Evolutionary conservation across 2,329 filamentous ascomycete genomes (phyloP), one percentile per base, ranked within the genome.

Genomic region (Zymoseptoria crescenta): DNA sequence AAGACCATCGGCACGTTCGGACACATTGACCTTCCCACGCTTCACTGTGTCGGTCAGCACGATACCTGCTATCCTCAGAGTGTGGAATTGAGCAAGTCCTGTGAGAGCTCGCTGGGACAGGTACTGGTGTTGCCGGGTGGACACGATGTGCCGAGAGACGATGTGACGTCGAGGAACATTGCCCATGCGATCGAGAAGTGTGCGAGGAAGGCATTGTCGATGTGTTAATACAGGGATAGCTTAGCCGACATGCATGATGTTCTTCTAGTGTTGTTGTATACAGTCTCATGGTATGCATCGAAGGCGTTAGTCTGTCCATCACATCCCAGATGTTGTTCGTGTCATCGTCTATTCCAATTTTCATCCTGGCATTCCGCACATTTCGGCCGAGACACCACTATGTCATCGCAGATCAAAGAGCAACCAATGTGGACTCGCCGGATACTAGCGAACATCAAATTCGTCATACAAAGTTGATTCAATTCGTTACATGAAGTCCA

Each of bases 31-130:
- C 28, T 58, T 29, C 56, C 56, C 8, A 58, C 56, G 16, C 28
- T 58, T 4, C 56, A 58, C 20, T 45, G 52, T 30, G 51, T 58
- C 10, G 56, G 56, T 13, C 30, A 53, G 19, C 50, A 58, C 19
- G 56, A 58, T 49, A 48, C 27, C 1, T 58, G 52, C 24, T 53
- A 54, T 20, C 29, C 16, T 20, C 56, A 58, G 20, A 58, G 56
- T 19, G 4, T 54, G 49, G 49, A 20, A 10, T 50, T 50, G 24
- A 50, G 49, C 13, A 50, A 50, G 13, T 20, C 13, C 8, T 50
- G 49, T n/a, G 49, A 50, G 49, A 20, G 19, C 10, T 50, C 24
- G 2, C 4, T 50, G 8, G 19, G 19, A 27, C 24, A 20, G 19
- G 49, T 50, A 9, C 5, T 50, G 19, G 49, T 50, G 13, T 5